Conservation (phyloP, 257 asterid species). For the Nicotiana undulata region DNA sequence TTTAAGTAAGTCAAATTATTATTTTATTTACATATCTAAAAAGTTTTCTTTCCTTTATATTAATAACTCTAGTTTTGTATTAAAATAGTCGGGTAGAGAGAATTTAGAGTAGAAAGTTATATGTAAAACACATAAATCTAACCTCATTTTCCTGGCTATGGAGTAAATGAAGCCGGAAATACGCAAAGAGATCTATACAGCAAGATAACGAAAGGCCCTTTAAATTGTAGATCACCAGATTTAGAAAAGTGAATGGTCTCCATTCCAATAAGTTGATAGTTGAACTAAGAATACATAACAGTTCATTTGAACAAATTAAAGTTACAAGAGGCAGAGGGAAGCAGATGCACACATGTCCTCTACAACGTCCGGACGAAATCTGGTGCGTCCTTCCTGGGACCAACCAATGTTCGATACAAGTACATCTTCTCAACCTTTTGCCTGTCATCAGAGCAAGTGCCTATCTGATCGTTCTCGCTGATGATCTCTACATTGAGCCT, state of each 20-base stretch:
- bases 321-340: background rate
- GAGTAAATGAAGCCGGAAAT: too few relatives aligned
- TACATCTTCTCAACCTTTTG: slow-evolving; percentile 53
- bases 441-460: slow-evolving; percentile 23
- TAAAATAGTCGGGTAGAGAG: too few relatives aligned
- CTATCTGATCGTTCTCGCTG: background rate
- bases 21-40: too few relatives aligned
- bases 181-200: background rate
- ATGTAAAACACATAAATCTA: too few relatives aligned
- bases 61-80: too few relatives aligned
- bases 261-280: background rate
- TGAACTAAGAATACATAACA: background rate
- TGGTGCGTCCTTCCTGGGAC: slow-evolving; percentile 69
- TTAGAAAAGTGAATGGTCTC: background rate
- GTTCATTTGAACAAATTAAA: slow-evolving; percentile 12
- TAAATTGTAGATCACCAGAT: too few relatives aligned
- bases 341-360: background rate
- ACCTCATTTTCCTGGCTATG: too few relatives aligned
- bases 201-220: too few relatives aligned
- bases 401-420: slow-evolving; percentile 66
- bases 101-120: too few relatives aligned
- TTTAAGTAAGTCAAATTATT: too few relatives aligned
- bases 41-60: too few relatives aligned
- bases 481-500: slow-evolving; percentile 68
- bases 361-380: slow-evolving; percentile 63